Conservation (phyloP, 2,329 filamentous ascomycete genomes). For the Colletotrichum cordylinicola region DNA sequence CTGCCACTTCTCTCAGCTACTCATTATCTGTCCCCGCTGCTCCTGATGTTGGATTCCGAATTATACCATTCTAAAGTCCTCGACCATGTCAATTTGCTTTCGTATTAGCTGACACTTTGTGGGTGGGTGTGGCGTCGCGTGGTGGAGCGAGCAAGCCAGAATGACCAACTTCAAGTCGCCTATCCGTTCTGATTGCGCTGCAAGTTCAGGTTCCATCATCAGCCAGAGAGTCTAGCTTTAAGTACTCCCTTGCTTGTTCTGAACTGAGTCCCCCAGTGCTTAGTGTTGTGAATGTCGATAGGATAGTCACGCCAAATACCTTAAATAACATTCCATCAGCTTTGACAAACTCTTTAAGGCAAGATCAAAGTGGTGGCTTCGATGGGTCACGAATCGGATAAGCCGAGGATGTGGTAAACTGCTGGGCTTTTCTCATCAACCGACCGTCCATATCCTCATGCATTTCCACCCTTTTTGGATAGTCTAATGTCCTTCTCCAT, state of each 20-base stretch:
- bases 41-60: background rate
- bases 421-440: too few relatives aligned
- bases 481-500: background rate
- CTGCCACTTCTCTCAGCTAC: background rate
- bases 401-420: too few relatives aligned
- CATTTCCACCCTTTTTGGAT: too few relatives aligned
- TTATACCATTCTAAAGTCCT: accelerated
- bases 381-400: too few relatives aligned
- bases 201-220: background rate
- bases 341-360: too few relatives aligned
- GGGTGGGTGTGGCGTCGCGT: background rate
- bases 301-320: too few relatives aligned
- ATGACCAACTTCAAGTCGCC: background rate
- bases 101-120: background rate
- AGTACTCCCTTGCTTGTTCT: background rate
- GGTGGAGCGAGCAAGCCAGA: background rate
- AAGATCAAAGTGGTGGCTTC: too few relatives aligned
- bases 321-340: too few relatives aligned
- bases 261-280: background rate
- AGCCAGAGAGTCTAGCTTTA: background rate
- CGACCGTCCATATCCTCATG: too few relatives aligned
- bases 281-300: too few relatives aligned
- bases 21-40: background rate
- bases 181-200: accelerated
- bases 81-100: accelerated